Percentiles rank a stretch among this genome's conserved stretches.
Evolutionary conservation across 768 basidiomycete genomes (phyloP).

Genomic region (Lactifluus pinguis): DNA sequence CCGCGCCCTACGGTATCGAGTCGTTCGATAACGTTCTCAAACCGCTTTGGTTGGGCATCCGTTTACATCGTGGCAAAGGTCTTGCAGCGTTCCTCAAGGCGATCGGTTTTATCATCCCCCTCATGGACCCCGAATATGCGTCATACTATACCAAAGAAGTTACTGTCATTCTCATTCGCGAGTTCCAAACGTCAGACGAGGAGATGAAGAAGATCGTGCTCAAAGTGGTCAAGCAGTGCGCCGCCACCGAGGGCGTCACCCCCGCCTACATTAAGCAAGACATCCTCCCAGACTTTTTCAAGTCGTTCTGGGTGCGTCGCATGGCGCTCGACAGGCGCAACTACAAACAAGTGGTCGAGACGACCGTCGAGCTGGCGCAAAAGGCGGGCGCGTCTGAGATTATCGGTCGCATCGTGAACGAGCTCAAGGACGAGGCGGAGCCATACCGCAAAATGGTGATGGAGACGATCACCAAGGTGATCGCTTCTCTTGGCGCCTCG

Average conservation of each 20-base stretch:
- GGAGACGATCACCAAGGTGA: constrained; percentile 98
- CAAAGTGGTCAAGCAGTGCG: constrained; percentile 98
- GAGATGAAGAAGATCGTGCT: constrained; percentile 99
- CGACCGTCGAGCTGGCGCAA: constrained; percentile 95
- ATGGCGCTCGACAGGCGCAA: constrained; percentile 97
- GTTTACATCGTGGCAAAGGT: constrained; percentile 90
- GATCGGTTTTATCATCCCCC: constrained; percentile 98
- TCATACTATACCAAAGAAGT: constrained; percentile 99
- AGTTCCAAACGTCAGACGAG: constrained; percentile 98
- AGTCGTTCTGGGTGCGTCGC: constrained; percentile 95
- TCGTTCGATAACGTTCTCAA: constrained; percentile 97
- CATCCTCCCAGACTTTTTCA: constrained; percentile 98
- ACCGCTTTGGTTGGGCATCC: constrained; percentile 89
- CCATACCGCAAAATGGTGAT: constrained; percentile 99
- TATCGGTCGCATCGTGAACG: constrained; percentile 78
- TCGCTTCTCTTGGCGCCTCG: constrained; percentile 88
- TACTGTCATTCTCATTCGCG: constrained; percentile 91
- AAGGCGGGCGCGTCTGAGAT: constrained; percentile 97
- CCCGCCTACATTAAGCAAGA: constrained; percentile 95
- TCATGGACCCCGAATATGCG: constrained; percentile 99
- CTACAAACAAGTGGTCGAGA: constrained; percentile 96
- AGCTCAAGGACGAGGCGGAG: constrained; percentile 85
- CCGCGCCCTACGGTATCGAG: constrained; percentile 98
- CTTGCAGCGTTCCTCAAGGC: constrained; percentile 94
- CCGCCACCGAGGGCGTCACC: constrained; percentile 96